Conservation (phyloP, 192 early-diverging fungal species). For the Mortierella claussenii region DNA sequence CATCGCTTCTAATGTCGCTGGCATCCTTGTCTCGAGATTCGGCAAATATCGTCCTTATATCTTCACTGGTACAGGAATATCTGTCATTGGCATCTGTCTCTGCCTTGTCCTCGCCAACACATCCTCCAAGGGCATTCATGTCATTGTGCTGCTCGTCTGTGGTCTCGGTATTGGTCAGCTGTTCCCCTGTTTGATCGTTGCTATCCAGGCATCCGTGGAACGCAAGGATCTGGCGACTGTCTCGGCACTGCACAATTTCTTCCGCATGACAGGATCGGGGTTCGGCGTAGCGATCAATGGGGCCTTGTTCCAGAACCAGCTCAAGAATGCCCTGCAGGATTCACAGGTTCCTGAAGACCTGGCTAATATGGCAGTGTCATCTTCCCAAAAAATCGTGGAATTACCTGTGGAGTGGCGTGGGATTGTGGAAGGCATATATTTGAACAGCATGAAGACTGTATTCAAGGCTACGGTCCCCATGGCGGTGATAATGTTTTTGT, state of each 20-base stretch:
- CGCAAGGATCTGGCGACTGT: slow-evolving; percentile 46
- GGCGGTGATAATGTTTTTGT: slow-evolving; percentile 40
- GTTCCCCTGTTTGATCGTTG: slow-evolving; percentile 46
- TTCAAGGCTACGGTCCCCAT: slow-evolving; percentile 53
- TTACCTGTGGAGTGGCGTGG: slow-evolving; percentile 20
- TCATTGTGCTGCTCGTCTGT: slow-evolving; percentile 69
- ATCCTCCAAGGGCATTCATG: slow-evolving; percentile 58
- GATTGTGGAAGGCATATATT: slow-evolving; percentile 28
- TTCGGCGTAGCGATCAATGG: slow-evolving; percentile 73
- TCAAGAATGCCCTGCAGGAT: neutral
- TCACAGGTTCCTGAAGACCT: slow-evolving; percentile 11
- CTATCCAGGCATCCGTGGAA: slow-evolving; percentile 40
- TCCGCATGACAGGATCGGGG: slow-evolving; percentile 53
- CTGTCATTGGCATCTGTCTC: slow-evolving; percentile 71
- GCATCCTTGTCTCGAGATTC: slow-evolving; percentile 70
- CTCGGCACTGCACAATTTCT: slow-evolving; percentile 60
- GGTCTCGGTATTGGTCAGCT: slow-evolving; percentile 71
- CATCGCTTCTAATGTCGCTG: slow-evolving; percentile 70
- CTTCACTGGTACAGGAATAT: slow-evolving; percentile 65
- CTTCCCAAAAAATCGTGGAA: slow-evolving; percentile 33
- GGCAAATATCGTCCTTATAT: slow-evolving; percentile 75
- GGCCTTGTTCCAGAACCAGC: slow-evolving; percentile 62
- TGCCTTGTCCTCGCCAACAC: slow-evolving; percentile 68
- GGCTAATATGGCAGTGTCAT: slow-evolving; percentile 19
- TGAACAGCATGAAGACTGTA: slow-evolving; percentile 43